These are phyloP conservation scores for Graphilbum sp. DNA, from an alignment of 2,329 filamentous ascomycete genomes.

Conservation along the genomic window DNA sequence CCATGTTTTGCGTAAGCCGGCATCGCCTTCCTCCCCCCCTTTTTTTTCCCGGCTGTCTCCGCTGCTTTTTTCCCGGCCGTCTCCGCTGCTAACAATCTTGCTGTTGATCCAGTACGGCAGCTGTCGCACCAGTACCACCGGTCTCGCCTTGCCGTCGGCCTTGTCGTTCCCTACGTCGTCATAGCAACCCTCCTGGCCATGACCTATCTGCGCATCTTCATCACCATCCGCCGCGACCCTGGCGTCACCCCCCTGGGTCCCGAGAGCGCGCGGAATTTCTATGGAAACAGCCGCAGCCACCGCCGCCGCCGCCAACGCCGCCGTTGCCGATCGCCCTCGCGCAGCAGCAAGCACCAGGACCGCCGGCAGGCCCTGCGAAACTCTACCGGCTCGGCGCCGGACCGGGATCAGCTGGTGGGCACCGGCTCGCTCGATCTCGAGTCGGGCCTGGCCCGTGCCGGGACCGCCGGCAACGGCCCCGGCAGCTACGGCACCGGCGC, in stretches of 20 bases:
- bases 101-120: conserved; percentile 43
- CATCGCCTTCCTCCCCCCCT: conserved; percentile 11
- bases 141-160: conserved; percentile 43
- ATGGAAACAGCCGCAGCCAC: background rate
- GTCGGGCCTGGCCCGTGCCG: conserved; percentile 1
- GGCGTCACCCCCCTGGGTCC: conserved; percentile 56
- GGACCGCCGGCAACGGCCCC: background rate
- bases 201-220: conserved; percentile 56
- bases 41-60: background rate
- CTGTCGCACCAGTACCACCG: conserved; percentile 36
- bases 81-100: background rate
- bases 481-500: conserved; percentile 1
- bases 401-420: conserved; percentile 7
- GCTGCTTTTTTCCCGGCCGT: background rate
- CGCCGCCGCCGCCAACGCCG: background rate
- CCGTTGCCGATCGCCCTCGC: background rate
- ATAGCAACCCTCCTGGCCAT: conserved; percentile 49
- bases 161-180: conserved; percentile 52
- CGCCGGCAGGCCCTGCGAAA: too few species aligned
- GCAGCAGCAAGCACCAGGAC: background rate
- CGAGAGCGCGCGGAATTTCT: conserved; percentile 13
- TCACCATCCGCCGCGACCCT: conserved; percentile 51
- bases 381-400: too few species aligned
- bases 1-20: conserved; percentile 51
- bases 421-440: conserved; percentile 11